Percentiles rank a stretch among this genome's conserved stretches.
Conservation (phyloP, 1,284 basidiomycete genomes). For the Austropuccinia psidii region DNA sequence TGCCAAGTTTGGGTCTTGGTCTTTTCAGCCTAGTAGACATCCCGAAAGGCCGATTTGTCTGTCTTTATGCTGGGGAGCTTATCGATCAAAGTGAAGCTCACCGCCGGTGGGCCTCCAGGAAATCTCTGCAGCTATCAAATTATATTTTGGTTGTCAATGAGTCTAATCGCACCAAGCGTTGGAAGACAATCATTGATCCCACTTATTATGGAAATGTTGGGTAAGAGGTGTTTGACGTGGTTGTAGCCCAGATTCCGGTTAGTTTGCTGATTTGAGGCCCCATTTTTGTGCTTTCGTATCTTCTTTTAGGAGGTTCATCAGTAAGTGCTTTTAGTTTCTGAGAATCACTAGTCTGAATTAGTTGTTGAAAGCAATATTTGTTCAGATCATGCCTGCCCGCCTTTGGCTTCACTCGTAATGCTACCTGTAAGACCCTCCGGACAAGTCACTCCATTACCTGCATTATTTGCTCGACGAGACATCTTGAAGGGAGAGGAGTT, state of each 20-base stretch:
- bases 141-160: constrained; percentile 6
- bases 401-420: constrained; percentile 30
- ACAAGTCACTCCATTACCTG: not conserved
- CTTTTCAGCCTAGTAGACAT: constrained; percentile 18
- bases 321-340: not conserved
- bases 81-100: constrained; percentile 18
- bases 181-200: not conserved
- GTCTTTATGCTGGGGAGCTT: constrained; percentile 34
- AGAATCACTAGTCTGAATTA: too few species aligned
- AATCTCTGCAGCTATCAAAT: not conserved
- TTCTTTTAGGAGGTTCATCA: not conserved
- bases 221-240: not conserved
- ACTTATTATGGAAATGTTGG: not conserved
- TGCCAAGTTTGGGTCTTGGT: constrained; percentile 10
- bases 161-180: not conserved
- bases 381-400: constrained; percentile 35
- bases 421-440: constrained; percentile 22
- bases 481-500: constrained; percentile 25
- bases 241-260: constrained; percentile 2
- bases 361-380: too few species aligned
- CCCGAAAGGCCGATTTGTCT: constrained; percentile 25
- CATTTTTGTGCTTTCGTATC: not conserved
- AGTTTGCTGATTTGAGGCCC: too few species aligned
- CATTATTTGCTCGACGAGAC: constrained; percentile 20
- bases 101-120: constrained; percentile 11